Base-by-base conservation (phyloP, 83 land plant species). In the Thuja plicata region DNA sequence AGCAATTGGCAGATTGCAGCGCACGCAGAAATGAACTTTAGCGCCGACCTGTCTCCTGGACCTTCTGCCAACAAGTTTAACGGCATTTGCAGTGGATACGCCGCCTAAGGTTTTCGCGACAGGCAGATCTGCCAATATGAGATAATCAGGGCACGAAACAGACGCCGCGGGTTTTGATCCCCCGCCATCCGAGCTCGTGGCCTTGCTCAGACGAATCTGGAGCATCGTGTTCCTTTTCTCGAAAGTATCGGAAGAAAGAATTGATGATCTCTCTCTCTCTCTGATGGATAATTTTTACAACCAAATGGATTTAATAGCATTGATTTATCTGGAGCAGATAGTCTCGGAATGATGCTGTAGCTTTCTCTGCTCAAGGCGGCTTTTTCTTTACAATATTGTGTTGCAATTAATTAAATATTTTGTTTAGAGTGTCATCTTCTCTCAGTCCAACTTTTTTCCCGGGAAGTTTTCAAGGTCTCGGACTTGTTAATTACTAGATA, bases 1-100 rank as follows among this genome's bases (percentile, higher is more conserved):
- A 52, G 99, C 99, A 81, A 98, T 95, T 45, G 99, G 99, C 87
- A 97, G 97, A 91, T 98, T 96, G 88, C 99, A 98, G 35, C 98
- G 93, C 83, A 95, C 96, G 89, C 99, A 98, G 79, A 98, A 94
- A 87, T 98, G 99, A 71, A 97, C 96, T 48, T 97, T 91, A 87
- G 97, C 96, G 0, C 99, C 99, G 52, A 93, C 93, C 40, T 91
- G 94, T 32, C 99, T 94, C 13, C 98, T 94, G 37, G 96, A 97
- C 81, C 97, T 93, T 11, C 97, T 94, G 41, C 99, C 99, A 16
- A 94, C 92, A 88, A 92, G 88, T 86, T 94, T 95, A 66, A 95
- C 94, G n/a, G 90, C 87, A 74, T 94, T 86, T 60, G 88, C 90
- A 32, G 92, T 92, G 77, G 92, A 86, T 10, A 89, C 90, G 15